Conservation (phyloP, 192 early-diverging fungal genomes). For the Coemansia sp. region DNA sequence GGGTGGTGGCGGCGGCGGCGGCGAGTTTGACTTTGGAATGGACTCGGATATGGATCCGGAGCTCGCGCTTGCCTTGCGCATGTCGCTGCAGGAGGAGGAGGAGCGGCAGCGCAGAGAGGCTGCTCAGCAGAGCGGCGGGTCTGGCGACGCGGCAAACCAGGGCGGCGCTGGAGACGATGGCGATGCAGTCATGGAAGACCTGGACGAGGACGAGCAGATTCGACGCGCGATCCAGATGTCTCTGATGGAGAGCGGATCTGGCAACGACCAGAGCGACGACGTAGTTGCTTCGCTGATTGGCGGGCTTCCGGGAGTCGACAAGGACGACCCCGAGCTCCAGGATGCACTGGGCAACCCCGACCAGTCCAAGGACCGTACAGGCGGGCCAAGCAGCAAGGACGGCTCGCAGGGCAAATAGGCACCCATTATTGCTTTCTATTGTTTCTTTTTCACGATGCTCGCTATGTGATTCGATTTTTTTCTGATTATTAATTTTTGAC, state of each 20-base stretch:
- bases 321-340: conserved; percentile 78
- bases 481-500: too few species aligned
- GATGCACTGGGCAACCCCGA: conserved; percentile 56
- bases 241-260: conserved; percentile 35
- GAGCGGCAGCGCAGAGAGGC: conserved; percentile 69
- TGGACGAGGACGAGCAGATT: conserved; percentile 51
- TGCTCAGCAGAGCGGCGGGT: conserved; percentile 10
- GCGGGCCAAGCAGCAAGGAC: conserved; percentile 13
- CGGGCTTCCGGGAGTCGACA: conserved; percentile 82
- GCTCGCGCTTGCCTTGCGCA: conserved; percentile 84
- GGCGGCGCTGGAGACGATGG: conserved; percentile 13
- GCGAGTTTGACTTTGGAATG: conserved; percentile 87
- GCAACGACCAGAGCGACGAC: conserved; percentile 49
- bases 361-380: conserved; percentile 16
- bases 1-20: conserved; percentile 66
- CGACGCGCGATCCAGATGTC: conserved; percentile 52
- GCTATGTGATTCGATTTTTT: conserved; percentile 11
- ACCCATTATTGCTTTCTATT: conserved; percentile 17
- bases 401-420: conserved; percentile 17
- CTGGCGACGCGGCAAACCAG: conserved; percentile 1
- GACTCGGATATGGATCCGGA: conserved; percentile 94
- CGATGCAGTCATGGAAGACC: conserved; percentile 35
- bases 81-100: conserved; percentile 94
- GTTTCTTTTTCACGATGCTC: neutral
- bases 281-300: conserved; percentile 73